Conservation (phyloP, 2,329 filamentous ascomycete genomes). For the Parafenestella ontariensis region DNA sequence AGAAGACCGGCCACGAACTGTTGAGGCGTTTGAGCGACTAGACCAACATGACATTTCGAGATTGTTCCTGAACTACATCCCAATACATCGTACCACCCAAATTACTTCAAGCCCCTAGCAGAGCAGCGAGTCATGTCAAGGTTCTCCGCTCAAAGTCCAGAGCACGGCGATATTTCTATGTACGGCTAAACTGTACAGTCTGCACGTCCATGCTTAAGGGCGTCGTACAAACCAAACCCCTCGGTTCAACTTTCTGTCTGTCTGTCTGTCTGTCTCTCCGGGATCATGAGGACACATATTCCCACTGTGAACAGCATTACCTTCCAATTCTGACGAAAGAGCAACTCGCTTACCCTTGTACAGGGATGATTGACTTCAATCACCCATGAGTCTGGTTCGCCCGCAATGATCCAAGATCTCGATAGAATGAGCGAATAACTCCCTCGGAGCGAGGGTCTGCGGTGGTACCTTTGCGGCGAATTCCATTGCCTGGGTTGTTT, state of each 20-base stretch:
- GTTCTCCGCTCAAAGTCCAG: background rate
- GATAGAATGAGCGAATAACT: constrained; percentile 6
- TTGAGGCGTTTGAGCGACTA: background rate
- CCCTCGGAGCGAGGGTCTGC: constrained; percentile 5
- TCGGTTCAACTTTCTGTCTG: constrained; percentile 6
- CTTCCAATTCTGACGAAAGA: background rate
- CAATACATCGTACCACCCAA: background rate
- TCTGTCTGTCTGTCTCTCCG: constrained; percentile 1
- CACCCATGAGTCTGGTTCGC: constrained; percentile 22
- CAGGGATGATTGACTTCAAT: constrained; percentile 14
- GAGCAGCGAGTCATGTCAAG: background rate
- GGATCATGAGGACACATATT: constrained; percentile 5
- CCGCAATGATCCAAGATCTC: constrained; percentile 20
- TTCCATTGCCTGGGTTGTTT: background rate
- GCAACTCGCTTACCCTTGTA: constrained; percentile 13
- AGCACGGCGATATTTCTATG: background rate
- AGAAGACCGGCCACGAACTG: background rate
- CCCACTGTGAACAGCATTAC: background rate
- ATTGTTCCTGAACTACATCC: background rate
- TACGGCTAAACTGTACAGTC: constrained; percentile 3
- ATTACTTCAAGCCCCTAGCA: background rate
- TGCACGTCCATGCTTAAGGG: background rate
- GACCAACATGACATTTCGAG: background rate
- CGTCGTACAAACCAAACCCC: constrained; percentile 2
- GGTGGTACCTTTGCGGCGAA: constrained; percentile 7